Base-by-base conservation (phyloP, 169 alveolate species). In the Plasmodium malariae region DNA sequence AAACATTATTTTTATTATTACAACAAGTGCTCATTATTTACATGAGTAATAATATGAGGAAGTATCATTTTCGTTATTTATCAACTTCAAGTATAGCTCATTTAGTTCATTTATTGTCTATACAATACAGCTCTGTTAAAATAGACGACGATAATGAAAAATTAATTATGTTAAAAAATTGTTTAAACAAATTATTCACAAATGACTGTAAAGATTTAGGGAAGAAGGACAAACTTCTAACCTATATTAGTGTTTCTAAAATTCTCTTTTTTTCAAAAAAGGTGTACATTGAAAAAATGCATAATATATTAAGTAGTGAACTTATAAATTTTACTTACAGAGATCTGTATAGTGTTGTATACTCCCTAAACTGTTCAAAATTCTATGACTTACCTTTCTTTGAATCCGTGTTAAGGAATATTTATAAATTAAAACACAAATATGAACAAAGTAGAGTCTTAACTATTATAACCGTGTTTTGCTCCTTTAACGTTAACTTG, bases 401-500 rank as follows among this genome's bases (percentile, higher is more conserved):
- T 80, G 90, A 80, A 55, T 17, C 85, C 9, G 26, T 80, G 17
- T 43, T 80, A 30, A 80, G 90, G 43, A 80, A 51, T 34, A 80
- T 80, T 49, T 57, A 80, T 45, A 80, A 80, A 34, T 65, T 80
- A 32, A 80, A 57, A 30, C 90, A 80, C 14, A 80, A 80, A 51
- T 80, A 80, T 80, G n/a, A 55, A 9, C 19, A 28, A 12, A 69
- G 14, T 6, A 65, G 37, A 49, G 14, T 80, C 14, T 54, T 69
- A 62, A 80, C 90, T 24, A 80, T 80, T 49, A 26, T 67, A 28
- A 65, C 90, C 2, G 67, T 80, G 21, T 80, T 80, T 19, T 59
- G 67, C n/a, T 71, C 90, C 4, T 80, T 80, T 60, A 32, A 80
- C 17, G 17, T 80, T 11, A 80, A 80, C 48, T 48, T 68, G 37